These are phyloP conservation scores for Erythrophleum ivorense DNA, from an alignment of 331 rosid species.

Conservation along the genomic window DNA sequence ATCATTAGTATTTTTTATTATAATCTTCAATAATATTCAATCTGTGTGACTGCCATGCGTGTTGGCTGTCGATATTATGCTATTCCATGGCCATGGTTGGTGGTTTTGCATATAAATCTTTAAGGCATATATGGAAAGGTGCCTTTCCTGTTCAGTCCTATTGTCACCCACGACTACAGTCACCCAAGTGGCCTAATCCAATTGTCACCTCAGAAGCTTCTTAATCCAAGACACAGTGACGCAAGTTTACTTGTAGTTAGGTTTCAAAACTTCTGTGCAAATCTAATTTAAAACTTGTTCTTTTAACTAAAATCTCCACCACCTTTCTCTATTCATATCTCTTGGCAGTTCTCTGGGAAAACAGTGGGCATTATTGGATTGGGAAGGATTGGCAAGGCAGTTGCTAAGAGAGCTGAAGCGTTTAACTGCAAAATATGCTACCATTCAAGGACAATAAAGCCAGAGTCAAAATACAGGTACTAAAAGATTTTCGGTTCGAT, in stretches of 20 bases:
- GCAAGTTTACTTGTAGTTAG: background rate
- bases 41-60: background rate
- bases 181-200: too few relatives aligned
- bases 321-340: background rate
- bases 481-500: background rate
- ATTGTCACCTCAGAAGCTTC: too few relatives aligned
- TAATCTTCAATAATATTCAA: too few relatives aligned
- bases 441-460: conserved; percentile 68
- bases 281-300: background rate
- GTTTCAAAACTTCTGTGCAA: background rate
- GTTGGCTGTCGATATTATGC: background rate
- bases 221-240: background rate
- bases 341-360: conserved; percentile 78
- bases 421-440: conserved; percentile 72
- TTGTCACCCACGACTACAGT: too few relatives aligned
- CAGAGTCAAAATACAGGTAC: conserved; percentile 60
- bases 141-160: too few relatives aligned
- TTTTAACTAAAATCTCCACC: background rate
- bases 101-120: too few relatives aligned
- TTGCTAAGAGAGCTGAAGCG: conserved; percentile 91
- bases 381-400: conserved; percentile 84
- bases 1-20: too few relatives aligned
- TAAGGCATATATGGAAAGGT: too few relatives aligned
- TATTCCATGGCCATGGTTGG: too few relatives aligned
- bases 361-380: conserved; percentile 83